Evolutionary conservation across 805 yeast species (phyloP), one percentile per base, ranked within the genome.

Genomic region (Schizosaccharomyces cryophilus): DNA sequence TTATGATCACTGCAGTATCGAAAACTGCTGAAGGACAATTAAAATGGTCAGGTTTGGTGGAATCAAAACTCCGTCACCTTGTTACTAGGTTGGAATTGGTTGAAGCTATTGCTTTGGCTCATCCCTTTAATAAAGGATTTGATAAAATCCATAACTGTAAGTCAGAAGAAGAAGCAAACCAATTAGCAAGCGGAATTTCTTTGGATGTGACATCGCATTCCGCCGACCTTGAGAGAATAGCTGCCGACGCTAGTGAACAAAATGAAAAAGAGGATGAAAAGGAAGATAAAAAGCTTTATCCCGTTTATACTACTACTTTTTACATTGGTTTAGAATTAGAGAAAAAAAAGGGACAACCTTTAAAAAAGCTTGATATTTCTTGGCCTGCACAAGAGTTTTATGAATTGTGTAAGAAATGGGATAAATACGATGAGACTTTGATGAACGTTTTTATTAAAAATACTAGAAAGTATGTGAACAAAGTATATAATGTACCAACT

Each of bases 1-100:
- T 93, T 61, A 84, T 93, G 40, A 76, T 90, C 2, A 81, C 85
- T 61, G 90, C 88, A 0, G 81, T 85, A 1, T 84, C 96, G 0
- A 77, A 74, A 64, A 73, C 78, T 0, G 79, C 80, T 62, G 97
- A 88, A 69, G 88, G 88, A 61, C 96, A 90, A 67, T 72, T 83
- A 62, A 85, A 84, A 66, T 93, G 95, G 94, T 81, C 87, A 65
- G 97, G 98, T 9, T 75, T 90, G 74, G 90, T 93, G 11, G 97
- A 93, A 71, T 82, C 95, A 66, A 87, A 84, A 71, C 70, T 90
- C 55, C 79, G 98, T 65, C 72, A 84, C 54, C 71, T 93, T 42
- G 95, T 93, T 42, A 84, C 80, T 66, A 93, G 88, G 69, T 76
- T 93, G 60, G 98, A 93, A 70, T 75, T 80, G 4, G 73, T 82